phyloP scores from a whole-genome alignment of 345 rosid genomes.

The Acer saccharum region DNA sequence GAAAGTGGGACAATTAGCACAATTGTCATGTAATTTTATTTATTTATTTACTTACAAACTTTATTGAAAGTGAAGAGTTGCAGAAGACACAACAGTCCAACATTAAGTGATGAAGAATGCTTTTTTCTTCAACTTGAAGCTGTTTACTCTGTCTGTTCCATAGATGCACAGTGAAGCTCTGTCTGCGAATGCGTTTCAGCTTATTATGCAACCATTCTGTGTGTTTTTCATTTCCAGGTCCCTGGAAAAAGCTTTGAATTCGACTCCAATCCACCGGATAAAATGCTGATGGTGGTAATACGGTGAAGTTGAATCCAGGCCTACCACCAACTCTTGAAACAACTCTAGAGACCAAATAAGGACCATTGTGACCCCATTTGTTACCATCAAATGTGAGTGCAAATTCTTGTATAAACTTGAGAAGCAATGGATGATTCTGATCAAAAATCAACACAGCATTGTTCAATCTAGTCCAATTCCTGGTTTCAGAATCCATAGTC shows the following conservation, averaged over 20 bases:
- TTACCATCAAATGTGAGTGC: constrained; percentile 79
- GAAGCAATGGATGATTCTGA: constrained; percentile 70
- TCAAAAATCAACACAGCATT: constrained; percentile 85
- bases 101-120: constrained; percentile 57
- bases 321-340: constrained; percentile 43
- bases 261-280: constrained; percentile 87
- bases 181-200: constrained; percentile 41
- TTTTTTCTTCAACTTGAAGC: constrained; percentile 60
- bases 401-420: constrained; percentile 79
- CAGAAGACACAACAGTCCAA: constrained; percentile 67
- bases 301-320: constrained; percentile 54
- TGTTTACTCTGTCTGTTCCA: constrained; percentile 88
- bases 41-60: constrained; percentile 20
- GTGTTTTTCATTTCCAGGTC: constrained; percentile 46
- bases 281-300: constrained; percentile 78
- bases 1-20: not conserved
- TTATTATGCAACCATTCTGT: constrained; percentile 48
- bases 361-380: constrained; percentile 99
- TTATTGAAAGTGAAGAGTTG: constrained; percentile 42
- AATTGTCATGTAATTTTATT: not conserved
- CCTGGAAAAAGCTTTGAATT: constrained; percentile 52
- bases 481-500: constrained; percentile 49
- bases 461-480: constrained; percentile 83
- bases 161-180: constrained; percentile 71
- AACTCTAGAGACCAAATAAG: constrained; percentile 85